Conservation (phyloP, 2,329 filamentous ascomycete genomes). For the Phialocephala sp. region DNA sequence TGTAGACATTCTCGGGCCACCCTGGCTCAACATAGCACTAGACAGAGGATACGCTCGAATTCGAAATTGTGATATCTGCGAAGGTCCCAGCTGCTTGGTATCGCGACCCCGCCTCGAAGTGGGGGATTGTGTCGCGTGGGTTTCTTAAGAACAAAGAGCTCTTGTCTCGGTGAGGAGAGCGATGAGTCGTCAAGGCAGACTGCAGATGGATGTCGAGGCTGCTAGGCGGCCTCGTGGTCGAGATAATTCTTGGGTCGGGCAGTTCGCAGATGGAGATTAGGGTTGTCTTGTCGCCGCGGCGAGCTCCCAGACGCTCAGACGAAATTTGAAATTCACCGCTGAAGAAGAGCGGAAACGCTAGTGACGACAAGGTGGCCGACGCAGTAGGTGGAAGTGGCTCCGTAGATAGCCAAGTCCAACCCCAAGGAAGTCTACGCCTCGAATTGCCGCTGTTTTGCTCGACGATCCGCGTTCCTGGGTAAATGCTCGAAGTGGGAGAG, state of each 20-base stretch:
- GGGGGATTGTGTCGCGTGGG: slow-evolving; percentile 33
- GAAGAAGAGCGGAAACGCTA: slow-evolving; percentile 22
- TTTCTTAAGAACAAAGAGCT: slow-evolving; percentile 3
- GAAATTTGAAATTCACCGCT: slow-evolving; percentile 17
- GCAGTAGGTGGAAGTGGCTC: no score
- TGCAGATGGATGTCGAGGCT: slow-evolving; percentile 5
- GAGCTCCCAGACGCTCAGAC: slow-evolving; percentile 18
- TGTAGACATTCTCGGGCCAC: slow-evolving; percentile 41
- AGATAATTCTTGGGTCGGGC: slow-evolving; percentile 1
- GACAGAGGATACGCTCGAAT: slow-evolving; percentile 2
- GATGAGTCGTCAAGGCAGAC: slow-evolving; percentile 8
- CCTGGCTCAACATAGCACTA: slow-evolving; percentile 32
- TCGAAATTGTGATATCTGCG: slow-evolving; percentile 16
- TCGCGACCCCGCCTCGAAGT: slow-evolving; percentile 37
- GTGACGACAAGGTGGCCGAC: slow-evolving; percentile 26
- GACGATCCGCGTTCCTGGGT: not conserved
- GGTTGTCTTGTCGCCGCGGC: not conserved
- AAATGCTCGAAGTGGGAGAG: not conserved
- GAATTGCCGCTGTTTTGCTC: not conserved
- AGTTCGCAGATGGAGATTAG: slow-evolving; percentile 9
- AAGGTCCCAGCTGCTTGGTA: slow-evolving; percentile 14
- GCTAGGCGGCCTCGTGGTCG: not conserved
- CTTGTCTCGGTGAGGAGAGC: slow-evolving; percentile 12
- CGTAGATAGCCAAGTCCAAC: no score
- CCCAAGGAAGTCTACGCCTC: not conserved